Evolutionary conservation across 768 basidiomycete species (phyloP), one percentile per base, ranked within the genome.

Genomic region (Lactarius indigo): DNA sequence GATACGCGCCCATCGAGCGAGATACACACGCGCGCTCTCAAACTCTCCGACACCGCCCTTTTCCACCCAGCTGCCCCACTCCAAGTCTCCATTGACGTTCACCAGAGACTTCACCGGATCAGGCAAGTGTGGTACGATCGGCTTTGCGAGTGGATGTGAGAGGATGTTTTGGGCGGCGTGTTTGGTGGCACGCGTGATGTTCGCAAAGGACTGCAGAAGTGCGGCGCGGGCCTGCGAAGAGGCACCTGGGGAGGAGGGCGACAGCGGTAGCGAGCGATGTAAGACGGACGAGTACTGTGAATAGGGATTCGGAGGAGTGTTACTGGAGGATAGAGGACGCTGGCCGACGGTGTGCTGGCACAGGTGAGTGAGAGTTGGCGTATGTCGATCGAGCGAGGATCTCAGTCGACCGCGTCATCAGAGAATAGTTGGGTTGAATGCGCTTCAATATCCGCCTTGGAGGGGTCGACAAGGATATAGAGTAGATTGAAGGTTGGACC

Each of bases 1-100:
- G 65, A 94, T 91, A 59, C 96, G 83, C 4, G 97, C 97, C 97
- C 97, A 99, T 37, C 93, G 83, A 12, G 97, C 97, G 10, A 99
- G 85, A 75, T 98, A 98, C 8, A 98, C 92, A 5, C 96, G 83
- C 0, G 97, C 97, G 66, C 92, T 92, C 78, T 98, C 97, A 75
- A 96, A 98, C 75, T 97, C 95, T 7, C 94, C 94, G 2, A 97
- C 92, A 0, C 94, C 91, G 39, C 92, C 89, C 74, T 91, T 91
- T 76, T 95, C 93, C 0, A 93, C 91, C 92, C 92, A 94, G 70
- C 91, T 92, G 5, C 91, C 88, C 90, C 94, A 96, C 72, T 96
- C 91, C 78, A 88, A 87, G 74, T 96, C 96, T 20, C 95, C 95
- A 60, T 88, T 89, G 0, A 87, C 96, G 73, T 88, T 91, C 2